Evolutionary conservation across 2,329 filamentous ascomycete genomes (phyloP), one percentile per base, ranked within the genome.

Genomic region (Rutstroemia sp.): DNA sequence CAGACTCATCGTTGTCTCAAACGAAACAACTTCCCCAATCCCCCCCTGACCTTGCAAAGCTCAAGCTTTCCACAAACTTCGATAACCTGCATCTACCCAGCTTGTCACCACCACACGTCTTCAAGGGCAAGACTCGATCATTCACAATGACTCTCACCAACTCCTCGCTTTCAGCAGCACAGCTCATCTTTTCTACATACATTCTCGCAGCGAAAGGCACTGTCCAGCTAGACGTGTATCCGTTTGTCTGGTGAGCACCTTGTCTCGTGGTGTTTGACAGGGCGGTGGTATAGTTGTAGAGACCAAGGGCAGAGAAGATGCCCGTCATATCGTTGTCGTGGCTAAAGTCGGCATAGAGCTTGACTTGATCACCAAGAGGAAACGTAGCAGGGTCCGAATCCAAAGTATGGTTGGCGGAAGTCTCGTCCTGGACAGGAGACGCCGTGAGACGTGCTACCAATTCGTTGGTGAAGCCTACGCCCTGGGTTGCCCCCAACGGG

Each of bases 271-370:
- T 74, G 23, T 77, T 78, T 2, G 79, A 76, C 23, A 87, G 72
- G 10, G 78, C 74, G 14, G 69, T 66, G 0, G 83, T 89, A 45
- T 71, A 73, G 63, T 91, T 88, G 72, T 90, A 95, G 25, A 96
- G 73, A 0, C 90, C 88, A 61, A 96, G 68, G 0, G 90, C 90
- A 5, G 83, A 83, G 67, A 88, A 88, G 6, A 95, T 82, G 7
- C 80, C 79, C 30, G 81, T 82, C 83, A 96, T 90, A 67, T 87
- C 85, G 70, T 95, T 96, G 72, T 96, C 92, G 71, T 96, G 92
- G 61, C 85, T 89, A 68, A 96, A 96, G 71, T 96, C 92, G 0
- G 90, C 91, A 67, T 95, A 96, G 1, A 96, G 73, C 10, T 73
- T 73, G 45, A 75, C 72, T 59, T 79, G 65, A 30, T 71, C 70